phyloP scores from a whole-genome alignment of 2,329 filamentous ascomycete species.

The Passalora sequoiae region DNA sequence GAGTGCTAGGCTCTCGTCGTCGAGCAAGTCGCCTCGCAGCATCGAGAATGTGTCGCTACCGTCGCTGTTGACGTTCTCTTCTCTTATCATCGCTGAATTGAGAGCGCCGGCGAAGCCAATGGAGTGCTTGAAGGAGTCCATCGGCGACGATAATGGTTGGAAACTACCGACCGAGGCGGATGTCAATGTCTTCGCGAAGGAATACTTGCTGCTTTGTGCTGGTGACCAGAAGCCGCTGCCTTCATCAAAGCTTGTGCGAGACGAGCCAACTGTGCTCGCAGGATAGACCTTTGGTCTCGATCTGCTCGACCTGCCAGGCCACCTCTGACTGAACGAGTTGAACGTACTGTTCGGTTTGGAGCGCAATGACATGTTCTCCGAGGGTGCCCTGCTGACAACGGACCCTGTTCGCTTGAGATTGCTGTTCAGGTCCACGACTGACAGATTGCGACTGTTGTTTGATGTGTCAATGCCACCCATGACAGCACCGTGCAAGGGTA shows the following conservation, averaged over 20 bases:
- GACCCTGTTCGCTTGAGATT: conserved; percentile 76
- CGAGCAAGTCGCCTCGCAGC: conserved; percentile 53
- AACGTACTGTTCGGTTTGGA: conserved; percentile 54
- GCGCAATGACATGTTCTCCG: conserved; percentile 71
- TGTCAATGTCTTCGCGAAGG: conserved; percentile 81
- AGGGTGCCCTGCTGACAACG: conserved; percentile 86
- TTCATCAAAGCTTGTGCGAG: conserved; percentile 90
- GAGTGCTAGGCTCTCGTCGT: conserved; percentile 88
- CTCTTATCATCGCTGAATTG: conserved; percentile 92
- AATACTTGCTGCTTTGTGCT: conserved; percentile 84
- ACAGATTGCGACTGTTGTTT: conserved; percentile 45
- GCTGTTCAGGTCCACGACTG: conserved; percentile 51
- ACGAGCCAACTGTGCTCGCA: conserved; percentile 77
- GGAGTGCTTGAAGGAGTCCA: conserved; percentile 78
- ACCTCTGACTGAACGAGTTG: conserved; percentile 61
- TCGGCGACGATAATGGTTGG: conserved; percentile 56
- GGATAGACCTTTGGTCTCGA: conserved; percentile 73
- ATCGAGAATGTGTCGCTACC: conserved; percentile 28
- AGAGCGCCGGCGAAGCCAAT: conserved; percentile 97
- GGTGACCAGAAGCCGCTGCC: conserved; percentile 87
- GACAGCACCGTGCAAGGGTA: conserved; percentile 77
- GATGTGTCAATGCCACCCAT: conserved; percentile 26
- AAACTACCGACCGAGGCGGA: conserved; percentile 92
- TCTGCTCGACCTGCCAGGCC: conserved; percentile 69
- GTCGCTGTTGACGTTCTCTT: conserved; percentile 57